Evolutionary conservation across 163 green algal species (phyloP).

Genomic region (Coccomyxa subellipsoidea): DNA sequence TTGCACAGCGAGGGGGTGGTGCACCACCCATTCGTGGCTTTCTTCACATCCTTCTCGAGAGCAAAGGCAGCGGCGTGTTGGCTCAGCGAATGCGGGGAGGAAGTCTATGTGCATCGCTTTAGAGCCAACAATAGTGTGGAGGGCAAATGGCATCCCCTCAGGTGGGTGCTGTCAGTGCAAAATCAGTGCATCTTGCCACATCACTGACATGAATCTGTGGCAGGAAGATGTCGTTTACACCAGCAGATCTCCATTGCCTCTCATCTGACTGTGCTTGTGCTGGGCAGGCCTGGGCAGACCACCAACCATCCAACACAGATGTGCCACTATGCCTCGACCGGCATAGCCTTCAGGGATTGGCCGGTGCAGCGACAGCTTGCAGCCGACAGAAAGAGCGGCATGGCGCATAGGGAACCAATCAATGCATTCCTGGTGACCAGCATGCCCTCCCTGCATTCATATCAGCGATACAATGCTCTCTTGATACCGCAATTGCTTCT

Average conservation of each 20-base stretch:
- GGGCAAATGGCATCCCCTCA: conserved; percentile 2
- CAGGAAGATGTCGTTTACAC: too few relatives aligned
- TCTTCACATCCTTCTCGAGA: not conserved
- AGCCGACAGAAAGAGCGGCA: not conserved
- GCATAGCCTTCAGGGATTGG: conserved; percentile 3
- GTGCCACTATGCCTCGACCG: not conserved
- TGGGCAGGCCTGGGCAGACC: not conserved
- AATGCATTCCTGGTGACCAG: not conserved
- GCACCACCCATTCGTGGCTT: not conserved
- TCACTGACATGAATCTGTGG: too few relatives aligned
- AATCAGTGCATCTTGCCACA: not conserved
- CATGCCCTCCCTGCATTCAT: too few relatives aligned
- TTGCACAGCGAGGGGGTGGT: not conserved
- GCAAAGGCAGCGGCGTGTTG: not conserved
- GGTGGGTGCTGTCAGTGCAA: not conserved
- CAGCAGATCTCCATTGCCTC: not conserved
- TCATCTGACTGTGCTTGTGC: not conserved
- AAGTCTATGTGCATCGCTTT: not conserved
- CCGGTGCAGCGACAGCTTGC: not conserved
- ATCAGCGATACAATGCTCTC: too few relatives aligned
- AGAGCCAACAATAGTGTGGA: not conserved
- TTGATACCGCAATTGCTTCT: not conserved
- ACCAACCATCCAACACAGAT: conserved; percentile 3
- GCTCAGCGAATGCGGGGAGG: not conserved
- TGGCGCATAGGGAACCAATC: not conserved